Evolutionary conservation across 75 land plant genomes (phyloP).

Genomic region (Larix kaempferi): DNA sequence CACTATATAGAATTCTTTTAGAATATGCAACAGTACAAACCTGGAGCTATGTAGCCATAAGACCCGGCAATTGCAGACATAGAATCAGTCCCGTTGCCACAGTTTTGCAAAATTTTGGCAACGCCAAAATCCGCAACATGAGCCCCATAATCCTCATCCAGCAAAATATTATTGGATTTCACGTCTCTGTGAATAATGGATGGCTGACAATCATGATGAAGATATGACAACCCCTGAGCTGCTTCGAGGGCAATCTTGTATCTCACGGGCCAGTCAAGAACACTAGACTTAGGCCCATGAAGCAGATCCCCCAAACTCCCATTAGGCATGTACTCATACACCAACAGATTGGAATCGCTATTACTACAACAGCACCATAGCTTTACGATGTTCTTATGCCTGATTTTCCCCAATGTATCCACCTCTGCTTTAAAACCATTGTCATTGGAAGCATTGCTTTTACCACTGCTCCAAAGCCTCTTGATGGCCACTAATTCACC

Average conservation of each 20-base stretch:
- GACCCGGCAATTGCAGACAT: constrained; percentile 95
- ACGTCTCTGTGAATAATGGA: constrained; percentile 75
- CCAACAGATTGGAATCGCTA: constrained; percentile 68
- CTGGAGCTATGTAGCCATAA: constrained; percentile 96
- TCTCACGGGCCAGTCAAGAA: constrained; percentile 57
- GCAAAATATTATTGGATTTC: constrained; percentile 82
- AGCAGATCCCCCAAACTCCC: constrained; percentile 88
- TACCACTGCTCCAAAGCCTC: constrained; percentile 39
- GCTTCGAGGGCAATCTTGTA: constrained; percentile 73
- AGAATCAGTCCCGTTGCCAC: constrained; percentile 22
- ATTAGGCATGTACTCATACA: constrained; percentile 93
- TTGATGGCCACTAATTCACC: constrained; percentile 85
- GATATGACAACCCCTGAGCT: constrained; percentile 67
- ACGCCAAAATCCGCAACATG: constrained; percentile 89
- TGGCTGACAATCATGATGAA: constrained; percentile 85
- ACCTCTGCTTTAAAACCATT: constrained; percentile 87
- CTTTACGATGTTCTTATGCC: constrained; percentile 83
- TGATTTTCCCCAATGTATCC: constrained; percentile 71
- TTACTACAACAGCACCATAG: constrained; percentile 67
- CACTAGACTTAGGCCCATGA: constrained; percentile 41
- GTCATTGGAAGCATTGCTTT: constrained; percentile 38
- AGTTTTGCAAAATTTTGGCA: constrained; percentile 48
- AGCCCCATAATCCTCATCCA: constrained; percentile 58
- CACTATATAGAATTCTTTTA: neutral
- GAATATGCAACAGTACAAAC: neutral